Evolutionary conservation across 139 green algal genomes (phyloP).

Genomic region (Haematococcus sp.): DNA sequence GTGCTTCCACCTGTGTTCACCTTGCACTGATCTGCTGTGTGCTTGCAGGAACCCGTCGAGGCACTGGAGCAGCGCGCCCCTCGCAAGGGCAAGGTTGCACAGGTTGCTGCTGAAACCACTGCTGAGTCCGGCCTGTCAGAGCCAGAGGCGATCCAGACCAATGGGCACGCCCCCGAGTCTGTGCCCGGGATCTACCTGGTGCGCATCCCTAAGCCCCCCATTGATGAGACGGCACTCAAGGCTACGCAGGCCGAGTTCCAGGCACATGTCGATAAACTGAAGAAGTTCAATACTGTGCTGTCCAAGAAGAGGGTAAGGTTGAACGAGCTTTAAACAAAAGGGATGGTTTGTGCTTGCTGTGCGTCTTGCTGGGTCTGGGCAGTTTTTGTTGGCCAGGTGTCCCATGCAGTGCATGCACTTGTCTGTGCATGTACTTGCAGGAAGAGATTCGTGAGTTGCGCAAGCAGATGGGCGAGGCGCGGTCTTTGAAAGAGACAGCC

Average conservation of each 20-base stretch:
- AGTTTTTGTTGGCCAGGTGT: background rate
- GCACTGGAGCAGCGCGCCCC: no score
- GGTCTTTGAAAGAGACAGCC: constrained; percentile 36
- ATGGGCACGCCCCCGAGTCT: constrained; percentile 15
- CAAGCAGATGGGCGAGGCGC: constrained; percentile 37
- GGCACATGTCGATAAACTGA: constrained; percentile 38
- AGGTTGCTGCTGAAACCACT: background rate
- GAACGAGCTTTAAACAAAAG: background rate
- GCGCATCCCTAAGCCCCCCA: constrained; percentile 31
- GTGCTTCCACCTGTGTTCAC: no score
- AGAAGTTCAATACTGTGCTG: constrained; percentile 9
- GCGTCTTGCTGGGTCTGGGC: background rate
- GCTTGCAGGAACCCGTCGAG: no score
- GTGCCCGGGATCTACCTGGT: constrained; percentile 38
- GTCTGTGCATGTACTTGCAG: constrained; percentile 21
- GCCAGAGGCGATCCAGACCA: constrained; percentile 1
- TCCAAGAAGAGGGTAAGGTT: background rate
- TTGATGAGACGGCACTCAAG: constrained; percentile 45
- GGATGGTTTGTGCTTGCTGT: background rate
- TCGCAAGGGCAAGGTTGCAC: no score
- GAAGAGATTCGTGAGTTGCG: constrained; percentile 43
- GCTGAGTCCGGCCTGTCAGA: background rate
- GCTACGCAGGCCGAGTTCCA: constrained; percentile 40
- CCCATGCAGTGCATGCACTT: background rate
- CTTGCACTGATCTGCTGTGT: no score